Conservation (phyloP, 192 early-diverging fungal species). For the Podila epigama region DNA sequence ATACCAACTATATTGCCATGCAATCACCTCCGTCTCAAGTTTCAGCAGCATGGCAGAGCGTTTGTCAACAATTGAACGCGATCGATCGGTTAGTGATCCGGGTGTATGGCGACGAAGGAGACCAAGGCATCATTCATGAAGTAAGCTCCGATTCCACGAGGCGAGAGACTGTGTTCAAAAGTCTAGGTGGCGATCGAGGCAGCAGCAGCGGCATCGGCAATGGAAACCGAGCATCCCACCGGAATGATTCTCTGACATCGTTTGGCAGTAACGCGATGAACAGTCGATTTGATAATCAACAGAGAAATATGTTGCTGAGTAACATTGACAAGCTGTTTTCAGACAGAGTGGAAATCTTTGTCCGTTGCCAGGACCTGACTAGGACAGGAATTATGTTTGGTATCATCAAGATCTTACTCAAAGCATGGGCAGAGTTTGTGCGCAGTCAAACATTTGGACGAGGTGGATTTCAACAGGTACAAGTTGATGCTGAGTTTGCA, state of each 20-base stretch:
- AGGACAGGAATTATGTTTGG: conserved; percentile 56
- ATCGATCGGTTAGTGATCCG: conserved; percentile 49
- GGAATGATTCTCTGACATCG: conserved; percentile 43
- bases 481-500: conserved; percentile 71
- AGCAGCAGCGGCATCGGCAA: conserved; percentile 5
- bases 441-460: conserved; percentile 58
- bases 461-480: conserved; percentile 67
- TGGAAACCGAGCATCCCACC: conserved; percentile 21
- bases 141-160: conserved; percentile 35
- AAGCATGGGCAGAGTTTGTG: conserved; percentile 65
- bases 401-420: conserved; percentile 65
- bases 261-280: conserved; percentile 43
- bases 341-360: conserved; percentile 71
- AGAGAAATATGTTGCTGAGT: conserved; percentile 58
- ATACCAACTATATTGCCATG: conserved; percentile 19
- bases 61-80: conserved; percentile 38
- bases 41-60: conserved; percentile 47
- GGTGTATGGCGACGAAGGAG: conserved; percentile 42
- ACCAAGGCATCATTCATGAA: conserved; percentile 23
- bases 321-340: conserved; percentile 77
- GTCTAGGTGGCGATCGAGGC: conserved; percentile 8
- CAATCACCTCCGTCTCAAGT: conserved; percentile 19
- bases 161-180: conserved; percentile 32
- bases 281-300: conserved; percentile 54
- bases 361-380: conserved; percentile 59